These are phyloP conservation scores for Bruguiera sexangula DNA, from an alignment of 345 rosid species.

Conservation along the genomic window DNA sequence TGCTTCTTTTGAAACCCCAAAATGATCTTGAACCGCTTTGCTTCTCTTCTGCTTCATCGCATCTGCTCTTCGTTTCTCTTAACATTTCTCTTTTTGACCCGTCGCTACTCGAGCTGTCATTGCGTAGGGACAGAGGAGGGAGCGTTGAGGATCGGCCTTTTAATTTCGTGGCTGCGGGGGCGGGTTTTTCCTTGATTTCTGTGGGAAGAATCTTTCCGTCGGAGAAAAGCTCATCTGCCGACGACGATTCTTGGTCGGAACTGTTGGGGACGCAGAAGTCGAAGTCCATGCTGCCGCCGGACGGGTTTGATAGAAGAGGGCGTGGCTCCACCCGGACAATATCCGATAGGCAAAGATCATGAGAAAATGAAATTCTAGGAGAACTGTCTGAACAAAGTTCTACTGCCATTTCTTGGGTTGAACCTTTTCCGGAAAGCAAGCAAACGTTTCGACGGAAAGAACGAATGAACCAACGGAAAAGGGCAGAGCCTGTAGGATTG, in stretches of 20 bases:
- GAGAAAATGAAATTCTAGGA: conserved; percentile 80
- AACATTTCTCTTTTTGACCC: conserved; percentile 16
- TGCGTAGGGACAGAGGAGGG: neutral
- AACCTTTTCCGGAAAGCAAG: conserved; percentile 1
- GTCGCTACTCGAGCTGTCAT: neutral
- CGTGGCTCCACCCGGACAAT: conserved; percentile 51
- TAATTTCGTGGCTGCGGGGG: conserved; percentile 23
- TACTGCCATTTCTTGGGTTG: conserved; percentile 46
- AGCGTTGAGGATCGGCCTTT: neutral
- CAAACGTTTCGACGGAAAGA: neutral
- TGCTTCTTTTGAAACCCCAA: conserved; percentile 76
- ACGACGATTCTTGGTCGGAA: conserved; percentile 25
- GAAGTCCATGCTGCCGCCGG: conserved; percentile 51
- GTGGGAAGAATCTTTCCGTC: conserved; percentile 28
- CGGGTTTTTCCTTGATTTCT: conserved; percentile 23
- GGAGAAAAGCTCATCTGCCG: conserved; percentile 33
- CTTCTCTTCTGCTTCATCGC: conserved; percentile 35
- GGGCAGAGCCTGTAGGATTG: neutral
- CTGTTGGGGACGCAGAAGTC: conserved; percentile 27
- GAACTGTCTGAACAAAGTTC: conserved; percentile 56
- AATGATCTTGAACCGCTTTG: conserved; percentile 54
- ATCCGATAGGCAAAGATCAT: conserved; percentile 54
- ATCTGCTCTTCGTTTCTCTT: conserved; percentile 28
- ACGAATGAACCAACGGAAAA: neutral
- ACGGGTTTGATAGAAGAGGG: conserved; percentile 39